phyloP scores from a whole-genome alignment of 2,329 filamentous ascomycete species.

The Cladosporium sp. region DNA sequence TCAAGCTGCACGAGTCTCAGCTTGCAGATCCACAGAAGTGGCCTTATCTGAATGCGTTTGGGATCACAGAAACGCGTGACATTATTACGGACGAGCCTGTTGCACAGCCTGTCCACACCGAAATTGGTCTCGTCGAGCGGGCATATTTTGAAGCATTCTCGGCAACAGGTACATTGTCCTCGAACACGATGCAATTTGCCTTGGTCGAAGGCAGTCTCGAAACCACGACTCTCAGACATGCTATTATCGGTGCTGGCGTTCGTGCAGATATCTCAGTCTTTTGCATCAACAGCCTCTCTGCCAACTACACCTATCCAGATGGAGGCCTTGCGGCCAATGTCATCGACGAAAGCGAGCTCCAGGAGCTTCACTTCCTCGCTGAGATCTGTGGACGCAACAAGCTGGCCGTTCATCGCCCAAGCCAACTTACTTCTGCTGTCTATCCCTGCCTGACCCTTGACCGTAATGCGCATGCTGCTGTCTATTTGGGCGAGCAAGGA shows the following conservation, averaged over 20 bases:
- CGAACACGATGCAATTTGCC: not conserved
- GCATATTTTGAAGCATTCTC: not conserved
- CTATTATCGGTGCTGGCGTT: conserved; percentile 24
- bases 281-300: conserved; percentile 16
- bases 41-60: conserved; percentile 21
- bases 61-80: not conserved
- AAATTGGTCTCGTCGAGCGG: not conserved
- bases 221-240: conserved; percentile 6
- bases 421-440: conserved; percentile 26
- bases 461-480: conserved; percentile 30
- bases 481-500: conserved; percentile 33
- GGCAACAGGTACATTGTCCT: not conserved
- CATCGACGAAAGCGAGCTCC: conserved; percentile 21
- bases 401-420: conserved; percentile 29
- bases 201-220: not conserved
- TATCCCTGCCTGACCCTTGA: conserved; percentile 35
- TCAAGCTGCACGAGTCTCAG: conserved; percentile 18
- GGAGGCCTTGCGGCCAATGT: conserved; percentile 16
- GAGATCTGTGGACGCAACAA: conserved; percentile 29
- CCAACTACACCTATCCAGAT: conserved; percentile 19
- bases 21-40: conserved; percentile 17
- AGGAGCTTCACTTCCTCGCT: conserved; percentile 28
- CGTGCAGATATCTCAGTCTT: conserved; percentile 22
- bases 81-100: not conserved
- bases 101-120: not conserved